A percentile compares a stretch with the other conserved stretches of the same genome.
These are phyloP conservation scores for Fusarium veterinarium DNA, from an alignment of 2,329 filamentous ascomycete species.

Conservation along the genomic window DNA sequence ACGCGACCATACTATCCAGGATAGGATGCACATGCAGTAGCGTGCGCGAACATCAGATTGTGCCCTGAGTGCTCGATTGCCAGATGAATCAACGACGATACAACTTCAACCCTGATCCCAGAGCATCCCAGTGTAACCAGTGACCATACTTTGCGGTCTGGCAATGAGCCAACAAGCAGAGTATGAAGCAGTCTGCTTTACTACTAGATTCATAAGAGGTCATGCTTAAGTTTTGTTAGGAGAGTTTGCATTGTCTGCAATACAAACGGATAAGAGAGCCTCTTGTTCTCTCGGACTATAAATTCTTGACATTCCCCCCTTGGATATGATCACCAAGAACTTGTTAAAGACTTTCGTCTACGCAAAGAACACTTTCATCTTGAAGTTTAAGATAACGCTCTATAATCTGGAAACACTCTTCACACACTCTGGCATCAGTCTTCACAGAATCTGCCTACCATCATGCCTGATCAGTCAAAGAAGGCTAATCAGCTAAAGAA, in stretches of 20 bases:
- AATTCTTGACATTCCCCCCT: neutral
- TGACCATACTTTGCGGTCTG: neutral
- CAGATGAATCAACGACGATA: neutral
- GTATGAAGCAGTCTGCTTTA: constrained; percentile 1
- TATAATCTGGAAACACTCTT: too few relatives aligned
- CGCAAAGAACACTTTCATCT: neutral
- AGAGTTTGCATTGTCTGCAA: neutral
- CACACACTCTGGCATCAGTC: neutral
- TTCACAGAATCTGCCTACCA: neutral
- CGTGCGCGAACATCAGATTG: neutral
- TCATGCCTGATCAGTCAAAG: neutral
- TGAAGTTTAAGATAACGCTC: neutral
- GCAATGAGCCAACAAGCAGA: constrained; percentile 1
- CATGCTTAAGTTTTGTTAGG: neutral
- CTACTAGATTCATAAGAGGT: neutral
- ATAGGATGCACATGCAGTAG: neutral
- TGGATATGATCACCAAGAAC: neutral
- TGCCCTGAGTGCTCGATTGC: neutral
- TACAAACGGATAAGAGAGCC: neutral
- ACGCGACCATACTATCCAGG: neutral
- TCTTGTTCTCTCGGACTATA: neutral
- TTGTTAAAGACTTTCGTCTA: neutral
- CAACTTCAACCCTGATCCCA: constrained; percentile 2
- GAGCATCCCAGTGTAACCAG: constrained; percentile 8
- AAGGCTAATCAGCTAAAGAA: neutral